Conservation (phyloP, 2,329 filamentous ascomycete genomes). For the Thelonectria rubi region DNA sequence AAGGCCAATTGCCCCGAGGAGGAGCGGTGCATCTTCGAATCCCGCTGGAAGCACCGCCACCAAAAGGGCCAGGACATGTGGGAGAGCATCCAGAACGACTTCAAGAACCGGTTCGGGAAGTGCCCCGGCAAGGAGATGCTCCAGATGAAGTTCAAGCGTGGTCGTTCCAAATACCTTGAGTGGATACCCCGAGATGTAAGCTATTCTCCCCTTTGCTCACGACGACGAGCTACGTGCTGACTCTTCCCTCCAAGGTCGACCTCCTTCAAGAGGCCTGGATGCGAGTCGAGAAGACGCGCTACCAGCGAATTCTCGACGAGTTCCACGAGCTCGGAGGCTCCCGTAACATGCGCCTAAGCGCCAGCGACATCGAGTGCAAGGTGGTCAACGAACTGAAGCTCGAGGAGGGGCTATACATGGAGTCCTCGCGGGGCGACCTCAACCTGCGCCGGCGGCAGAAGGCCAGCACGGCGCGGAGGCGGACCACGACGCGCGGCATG, state of each 20-base stretch:
- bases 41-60: slow-evolving; percentile 55
- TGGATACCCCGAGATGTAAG: slow-evolving; percentile 63
- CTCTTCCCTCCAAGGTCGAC: slow-evolving; percentile 47
- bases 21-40: slow-evolving; percentile 59
- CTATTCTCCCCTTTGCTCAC: slow-evolving; percentile 8
- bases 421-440: slow-evolving; percentile 48
- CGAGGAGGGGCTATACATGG: slow-evolving; percentile 52
- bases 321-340: slow-evolving; percentile 62
- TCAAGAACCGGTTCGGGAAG: slow-evolving; percentile 46
- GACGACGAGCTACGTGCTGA: slow-evolving; percentile 16
- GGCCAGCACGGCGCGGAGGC: slow-evolving; percentile 46
- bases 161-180: slow-evolving; percentile 57
- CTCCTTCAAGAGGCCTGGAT: slow-evolving; percentile 52
- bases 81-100: slow-evolving; percentile 61
- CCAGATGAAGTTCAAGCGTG: slow-evolving; percentile 65
- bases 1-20: slow-evolving; percentile 57
- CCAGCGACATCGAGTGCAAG: slow-evolving; percentile 59
- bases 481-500: slow-evolving; percentile 31
- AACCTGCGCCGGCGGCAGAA: slow-evolving; percentile 53
- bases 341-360: slow-evolving; percentile 58
- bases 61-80: slow-evolving; percentile 67
- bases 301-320: slow-evolving; percentile 52
- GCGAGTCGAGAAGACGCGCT: slow-evolving; percentile 54
- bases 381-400: slow-evolving; percentile 56
- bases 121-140: slow-evolving; percentile 58